A percentile compares a stretch with the other conserved stretches of the same genome.
Evolutionary conservation across 768 basidiomycete genomes (phyloP).

Genomic region (Collybia sp.): DNA sequence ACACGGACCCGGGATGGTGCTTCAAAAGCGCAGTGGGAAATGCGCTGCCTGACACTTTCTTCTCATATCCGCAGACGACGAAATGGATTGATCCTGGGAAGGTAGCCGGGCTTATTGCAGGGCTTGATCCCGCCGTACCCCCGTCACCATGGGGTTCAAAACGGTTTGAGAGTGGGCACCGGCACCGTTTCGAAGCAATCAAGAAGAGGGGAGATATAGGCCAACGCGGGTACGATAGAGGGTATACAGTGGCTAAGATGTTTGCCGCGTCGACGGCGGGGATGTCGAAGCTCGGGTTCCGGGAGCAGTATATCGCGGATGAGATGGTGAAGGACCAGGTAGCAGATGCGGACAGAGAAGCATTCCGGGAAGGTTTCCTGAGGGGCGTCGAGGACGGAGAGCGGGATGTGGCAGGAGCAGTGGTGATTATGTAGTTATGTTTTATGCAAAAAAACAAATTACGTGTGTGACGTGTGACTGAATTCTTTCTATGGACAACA

Average conservation of each 20-base stretch:
- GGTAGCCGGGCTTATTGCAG: constrained; percentile 1
- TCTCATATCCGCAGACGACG: constrained; percentile 31
- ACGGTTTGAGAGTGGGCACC: neutral
- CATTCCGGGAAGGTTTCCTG: constrained; percentile 42
- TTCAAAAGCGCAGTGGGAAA: constrained; percentile 57
- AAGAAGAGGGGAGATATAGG: constrained; percentile 5
- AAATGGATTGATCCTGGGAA: constrained; percentile 4
- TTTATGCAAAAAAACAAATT: neutral
- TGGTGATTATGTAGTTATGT: neutral
- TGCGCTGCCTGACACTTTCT: constrained; percentile 54
- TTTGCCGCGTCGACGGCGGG: constrained; percentile 39
- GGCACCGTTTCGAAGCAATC: constrained; percentile 20
- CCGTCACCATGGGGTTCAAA: constrained; percentile 8
- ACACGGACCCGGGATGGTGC: constrained; percentile 62
- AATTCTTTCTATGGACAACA: too few species aligned
- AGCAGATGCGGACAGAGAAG: constrained; percentile 31
- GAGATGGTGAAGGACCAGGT: constrained; percentile 32
- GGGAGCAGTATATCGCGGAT: constrained; percentile 55
- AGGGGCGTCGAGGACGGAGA: constrained; percentile 46
- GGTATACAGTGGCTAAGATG: constrained; percentile 47
- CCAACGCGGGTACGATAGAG: constrained; percentile 52
- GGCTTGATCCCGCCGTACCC: constrained; percentile 4
- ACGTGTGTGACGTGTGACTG: too few species aligned
- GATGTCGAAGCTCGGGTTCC: constrained; percentile 53
- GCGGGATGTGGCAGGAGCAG: constrained; percentile 4